Base-by-base conservation (phyloP, 139 green algal genomes). In the Tetradesmus obliquus region DNA sequence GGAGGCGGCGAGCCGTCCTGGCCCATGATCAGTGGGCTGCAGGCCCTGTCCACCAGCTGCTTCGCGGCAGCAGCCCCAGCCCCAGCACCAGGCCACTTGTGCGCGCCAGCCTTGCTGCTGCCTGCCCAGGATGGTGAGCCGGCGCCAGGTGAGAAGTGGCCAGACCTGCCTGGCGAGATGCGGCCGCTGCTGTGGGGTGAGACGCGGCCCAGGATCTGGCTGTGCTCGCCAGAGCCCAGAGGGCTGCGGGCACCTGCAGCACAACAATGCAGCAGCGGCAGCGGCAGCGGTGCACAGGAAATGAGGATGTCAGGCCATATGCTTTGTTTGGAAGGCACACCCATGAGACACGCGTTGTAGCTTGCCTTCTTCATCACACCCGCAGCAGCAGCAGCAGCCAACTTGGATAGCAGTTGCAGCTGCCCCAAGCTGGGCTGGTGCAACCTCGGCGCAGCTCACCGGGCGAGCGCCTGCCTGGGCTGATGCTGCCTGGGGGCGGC, bases 1-100 rank as follows among this genome's bases (percentile, higher is more conserved):
- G 88, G 88, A 20, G 88, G 88, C 10, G 54, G 15, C 13, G 88
- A 82, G 19, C 79, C 88, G 82, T 87, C 88, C 55, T 76, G 13
- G 6, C 53, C 53, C 85, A 89, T n/a, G 9, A 55, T 66, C 13
- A 91, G 79, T 10, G 88, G 88, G 55, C 55, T 82, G 55, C 76
- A 91, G 7, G 88, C 88, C 17, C 88, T 32, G 55, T 91, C 79
- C 24, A 91, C 88, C 15, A 91, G 79, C 88, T 91, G 79, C 57
- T 79, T 84, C 8, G 53, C 20, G 1, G 80, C 86, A 51, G 86
- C 86, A 45, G 79, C 79, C 22, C 51, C 80, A 24, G 51, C 82
- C 55, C 80, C 51, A 51, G 6, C 45, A 3, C 45, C 80, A 4
- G 86, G 86, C 86, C 86, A 90, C 55, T 90, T 84, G 76, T 82